Evolutionary conservation across 257 asterid species (phyloP), one percentile per base, ranked within the genome.

Genomic region (Mitragyna speciosa): DNA sequence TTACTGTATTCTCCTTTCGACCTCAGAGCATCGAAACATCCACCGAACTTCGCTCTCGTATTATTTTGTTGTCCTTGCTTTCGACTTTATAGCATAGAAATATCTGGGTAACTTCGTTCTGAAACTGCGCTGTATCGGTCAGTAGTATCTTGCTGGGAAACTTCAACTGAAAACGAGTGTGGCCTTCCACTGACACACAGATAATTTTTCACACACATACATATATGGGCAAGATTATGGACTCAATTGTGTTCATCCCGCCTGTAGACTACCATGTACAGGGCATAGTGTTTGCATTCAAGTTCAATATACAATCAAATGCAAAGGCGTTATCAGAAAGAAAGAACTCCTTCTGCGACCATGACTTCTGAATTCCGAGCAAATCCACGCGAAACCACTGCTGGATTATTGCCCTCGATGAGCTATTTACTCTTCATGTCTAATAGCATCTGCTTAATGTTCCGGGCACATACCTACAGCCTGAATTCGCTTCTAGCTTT

Each of bases 381-480:
- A 70, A 26, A 79, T 71, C 39, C 39, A 26, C 51, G 64, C 20
- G 36, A 2, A 20, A 30, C 33, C 71, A 45, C 72, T 0, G 20
- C 70, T 1, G 12, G 14, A 1, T 2, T 14, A 22, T 2, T 61
- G 26, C 30, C 77, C 56, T 52, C 72, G 47, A 20, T 71, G 76
- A 75, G 28, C 76, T 52, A 48, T 63, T 5, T 80, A 12, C 70
- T 80, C 16, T n/a, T 80, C 5, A 15, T 51, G 22, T 24, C 64
- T 0, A 80, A 80, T 54, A 24, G 28, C 75, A 22, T 80, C 30
- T 79, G 76, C 28, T n/a, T 76, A 43, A 28, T 80, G 5, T 12
- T 51, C 76, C 30, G 83, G 51, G 83, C 79, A 10, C 52, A 65
- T 74, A 52, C 76, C 36, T 66, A 71, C 39, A 76, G 83, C 76